These are phyloP conservation scores for Melastoma candidum DNA, from an alignment of 441 rosid species.

Conservation along the genomic window DNA sequence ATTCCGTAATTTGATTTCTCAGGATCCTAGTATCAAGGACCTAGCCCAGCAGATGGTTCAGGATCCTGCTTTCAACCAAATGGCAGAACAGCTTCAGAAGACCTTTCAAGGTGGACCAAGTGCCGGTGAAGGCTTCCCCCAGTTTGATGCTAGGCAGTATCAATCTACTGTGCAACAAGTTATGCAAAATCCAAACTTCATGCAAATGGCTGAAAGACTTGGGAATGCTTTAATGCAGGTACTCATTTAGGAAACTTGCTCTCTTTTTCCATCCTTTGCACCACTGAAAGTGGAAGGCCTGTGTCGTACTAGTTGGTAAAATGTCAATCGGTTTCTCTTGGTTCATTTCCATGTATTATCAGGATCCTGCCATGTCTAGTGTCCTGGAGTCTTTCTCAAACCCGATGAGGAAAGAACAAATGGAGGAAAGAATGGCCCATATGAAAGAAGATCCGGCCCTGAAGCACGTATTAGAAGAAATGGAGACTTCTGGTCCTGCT, in stretches of 20 bases:
- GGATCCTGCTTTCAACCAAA: conserved; percentile 89
- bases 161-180: conserved; percentile 82
- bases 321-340: too few relatives aligned
- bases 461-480: conserved; percentile 82
- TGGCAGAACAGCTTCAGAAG: conserved; percentile 95
- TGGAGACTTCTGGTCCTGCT: conserved; percentile 83
- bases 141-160: conserved; percentile 74
- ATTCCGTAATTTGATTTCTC: conserved; percentile 7
- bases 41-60: conserved; percentile 87
- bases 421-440: conserved; percentile 76
- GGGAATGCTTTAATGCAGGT: conserved; percentile 93
- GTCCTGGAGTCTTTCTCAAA: conserved; percentile 71
- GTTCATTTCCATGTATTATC: conserved; percentile 6
- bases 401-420: conserved; percentile 64
- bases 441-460: conserved; percentile 79
- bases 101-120: conserved; percentile 13
- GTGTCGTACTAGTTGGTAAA: too few relatives aligned
- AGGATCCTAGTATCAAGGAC: conserved; percentile 96
- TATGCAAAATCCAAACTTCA: conserved; percentile 87
- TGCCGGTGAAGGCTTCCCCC: conserved; percentile 39
- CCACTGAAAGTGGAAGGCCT: too few relatives aligned
- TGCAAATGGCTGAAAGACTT: conserved; percentile 91
- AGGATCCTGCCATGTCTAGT: conserved; percentile 95
- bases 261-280: neutral
- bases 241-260: conserved; percentile 3